Base-by-base conservation (phyloP, 2,329 filamentous ascomycete genomes). In the Aureobasidium sp. region DNA sequence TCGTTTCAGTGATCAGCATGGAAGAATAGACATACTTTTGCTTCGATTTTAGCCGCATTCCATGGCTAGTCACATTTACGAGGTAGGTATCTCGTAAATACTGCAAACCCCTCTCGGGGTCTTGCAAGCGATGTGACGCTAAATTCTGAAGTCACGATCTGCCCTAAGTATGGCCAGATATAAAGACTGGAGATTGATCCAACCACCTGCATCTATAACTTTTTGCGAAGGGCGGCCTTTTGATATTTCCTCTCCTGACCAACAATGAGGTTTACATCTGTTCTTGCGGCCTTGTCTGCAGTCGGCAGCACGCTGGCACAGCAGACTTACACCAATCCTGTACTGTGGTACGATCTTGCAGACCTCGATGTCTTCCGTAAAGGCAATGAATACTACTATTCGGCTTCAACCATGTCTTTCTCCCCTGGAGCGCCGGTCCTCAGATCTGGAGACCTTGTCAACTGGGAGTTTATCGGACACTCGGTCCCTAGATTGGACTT, bases 371-470 rank as follows among this genome's bases (percentile, higher is more conserved):
- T 85, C 17, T 78, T 81, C 66, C 76, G 79, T 7, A 76, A 81
- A 0, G 74, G 75, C 3, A 76, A 81, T 64, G 76, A 76, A 2
- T 81, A 77, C 69, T 85, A 84, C 70, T 81, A 80, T 66, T 80
- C 80, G 0, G 80, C 82, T 0, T 84, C 82, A 1, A 83, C 77
- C 7, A 82, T 85, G 67, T 79, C 82, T 57, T 84, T 80, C 67
- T 82, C 79, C 12, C 78, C 83, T 0, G 83, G 82, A 10, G 83
- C 82, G 0, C 82, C 83, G 0, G 74, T 86, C 2, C 72, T 86
- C 0, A 75, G 76, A 27, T 85, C 82, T 0, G 78, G 79, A 56
- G 81, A 85, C 67, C 76, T 86, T 0, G 76, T 80, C 37, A 81
- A 76, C 56, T 84, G 79, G 67, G 77, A 77, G 9, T 74, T 71